phyloP scores from a whole-genome alignment of 1,284 basidiomycete species.

The Stygiomarasmius scandens region DNA sequence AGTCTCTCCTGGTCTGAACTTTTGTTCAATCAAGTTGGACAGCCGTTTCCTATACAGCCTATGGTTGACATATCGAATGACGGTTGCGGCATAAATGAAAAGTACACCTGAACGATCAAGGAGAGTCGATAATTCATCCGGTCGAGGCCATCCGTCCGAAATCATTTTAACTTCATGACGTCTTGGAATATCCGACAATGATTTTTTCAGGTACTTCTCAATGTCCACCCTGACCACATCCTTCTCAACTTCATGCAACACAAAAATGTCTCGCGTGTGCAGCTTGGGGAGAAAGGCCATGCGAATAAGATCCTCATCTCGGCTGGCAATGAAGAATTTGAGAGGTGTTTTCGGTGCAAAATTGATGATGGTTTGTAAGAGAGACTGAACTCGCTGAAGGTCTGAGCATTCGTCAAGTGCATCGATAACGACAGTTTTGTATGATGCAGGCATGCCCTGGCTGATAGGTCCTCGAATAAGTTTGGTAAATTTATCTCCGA shows the following conservation, averaged over 20 bases:
- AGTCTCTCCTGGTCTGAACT: not conserved
- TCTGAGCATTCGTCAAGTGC: conserved; percentile 10
- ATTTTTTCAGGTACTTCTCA: conserved; percentile 11
- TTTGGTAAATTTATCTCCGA: not conserved
- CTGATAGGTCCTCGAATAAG: not conserved
- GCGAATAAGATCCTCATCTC: not conserved
- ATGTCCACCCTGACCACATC: conserved; percentile 20
- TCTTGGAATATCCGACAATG: not conserved
- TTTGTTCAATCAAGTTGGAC: not conserved
- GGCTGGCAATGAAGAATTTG: not conserved
- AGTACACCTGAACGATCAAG: not conserved
- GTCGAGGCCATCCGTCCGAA: not conserved
- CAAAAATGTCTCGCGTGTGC: conserved; percentile 1
- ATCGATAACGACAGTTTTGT: conserved; percentile 6
- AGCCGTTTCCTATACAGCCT: not conserved
- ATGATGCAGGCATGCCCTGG: not conserved
- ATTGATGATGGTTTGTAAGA: not conserved
- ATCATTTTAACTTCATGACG: not conserved
- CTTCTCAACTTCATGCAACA: conserved; percentile 23
- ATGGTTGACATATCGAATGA: conserved; percentile 3
- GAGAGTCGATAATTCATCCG: not conserved
- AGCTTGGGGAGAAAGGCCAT: not conserved
- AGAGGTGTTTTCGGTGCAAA: not conserved
- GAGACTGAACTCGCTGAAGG: not conserved
- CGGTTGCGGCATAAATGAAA: conserved; percentile 10